Base-by-base conservation (phyloP, 495 filamentous ascomycete genomes). In the Patellaria atrata region DNA sequence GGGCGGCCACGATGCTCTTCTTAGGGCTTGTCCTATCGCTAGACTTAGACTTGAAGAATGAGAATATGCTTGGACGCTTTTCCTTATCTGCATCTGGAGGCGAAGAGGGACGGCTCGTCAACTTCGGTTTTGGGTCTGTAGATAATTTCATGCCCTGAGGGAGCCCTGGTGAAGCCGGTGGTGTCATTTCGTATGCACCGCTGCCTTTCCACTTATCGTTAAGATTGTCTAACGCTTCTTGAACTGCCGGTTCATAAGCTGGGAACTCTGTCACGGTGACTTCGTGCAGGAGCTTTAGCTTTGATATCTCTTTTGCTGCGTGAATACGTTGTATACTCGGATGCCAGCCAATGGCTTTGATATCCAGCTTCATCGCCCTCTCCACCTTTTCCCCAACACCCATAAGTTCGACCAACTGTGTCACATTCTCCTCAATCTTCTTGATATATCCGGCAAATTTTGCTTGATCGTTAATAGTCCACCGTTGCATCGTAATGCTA, bases 331-430 rank as follows among this genome's bases (percentile, higher is more conserved):
- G 32, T 11, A 41, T 22, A 24, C 38, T 38, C 2, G 50, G 48
- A 33, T 58, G 54, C 54, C 54, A 58, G 3, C 52, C 54, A 26
- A 58, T 40, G 5, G 41, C 40, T 13, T 38, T 41, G 18, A 58
- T 52, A 32, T 58, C 54, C 17, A 46, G 46, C 17, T 43, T 42
- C 45, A 58, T 50, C 8, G 39, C 53, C 1, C 44, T 25, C 28
- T 55, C 54, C 12, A 58, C 50, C 14, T 45, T 33, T 15, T 51
- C 52, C 25, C 51, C 41, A 18, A 52, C 48, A 12, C 37, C 50
- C 33, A 54, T 38, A 7, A 58, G 32, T 4, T 37, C 31, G 26
- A 58, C 43, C 22, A 58, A 32, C 24, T 23, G 32, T 29, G 55
- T 46, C 6, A 56, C 48, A 25, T 52, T 42, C 12, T 35, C 31